Conservation (phyloP, 2,329 filamentous ascomycete species). For the Xylariomycetidae sp. region DNA sequence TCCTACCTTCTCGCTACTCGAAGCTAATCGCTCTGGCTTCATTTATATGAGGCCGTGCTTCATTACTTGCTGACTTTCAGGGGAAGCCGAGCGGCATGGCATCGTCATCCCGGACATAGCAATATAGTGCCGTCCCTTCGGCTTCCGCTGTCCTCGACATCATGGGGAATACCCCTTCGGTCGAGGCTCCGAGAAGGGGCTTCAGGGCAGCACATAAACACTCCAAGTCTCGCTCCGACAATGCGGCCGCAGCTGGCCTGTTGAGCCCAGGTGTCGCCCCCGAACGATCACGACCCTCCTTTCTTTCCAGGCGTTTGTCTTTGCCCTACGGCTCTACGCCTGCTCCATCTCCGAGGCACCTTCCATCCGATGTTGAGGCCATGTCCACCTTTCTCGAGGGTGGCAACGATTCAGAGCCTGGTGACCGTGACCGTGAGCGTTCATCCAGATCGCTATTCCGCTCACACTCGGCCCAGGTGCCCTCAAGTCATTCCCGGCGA, state of each 20-base stretch:
- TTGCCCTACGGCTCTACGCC: conserved; percentile 16
- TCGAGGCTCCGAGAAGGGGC: conserved; percentile 33
- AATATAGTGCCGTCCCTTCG: conserved; percentile 25
- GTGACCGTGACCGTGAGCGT: too few relatives aligned
- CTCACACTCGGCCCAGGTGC: conserved; percentile 28
- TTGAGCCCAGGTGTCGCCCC: conserved; percentile 30
- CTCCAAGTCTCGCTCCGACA: conserved; percentile 42
- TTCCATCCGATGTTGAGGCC: conserved; percentile 8
- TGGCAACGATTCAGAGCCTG: conserved; percentile 8
- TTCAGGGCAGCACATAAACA: conserved; percentile 40
- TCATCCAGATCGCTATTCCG: conserved; percentile 29
- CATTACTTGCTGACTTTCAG: conserved; percentile 22
- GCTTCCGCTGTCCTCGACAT: conserved; percentile 19
- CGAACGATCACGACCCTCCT: conserved; percentile 24
- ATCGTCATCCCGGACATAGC: conserved; percentile 32
- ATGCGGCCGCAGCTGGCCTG: conserved; percentile 35
- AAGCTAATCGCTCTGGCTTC: conserved; percentile 2
- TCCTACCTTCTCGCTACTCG: background rate
- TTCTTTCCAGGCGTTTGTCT: conserved; percentile 22
- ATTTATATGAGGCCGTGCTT: conserved; percentile 25
- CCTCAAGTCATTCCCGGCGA: conserved; percentile 13
- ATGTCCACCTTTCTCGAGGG: conserved; percentile 5
- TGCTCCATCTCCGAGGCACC: conserved; percentile 13
- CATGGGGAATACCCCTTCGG: conserved; percentile 48
- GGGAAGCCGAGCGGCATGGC: conserved; percentile 33